These are phyloP conservation scores for Dothistroma pini DNA, from an alignment of 2,329 filamentous ascomycete genomes.

Conservation along the genomic window DNA sequence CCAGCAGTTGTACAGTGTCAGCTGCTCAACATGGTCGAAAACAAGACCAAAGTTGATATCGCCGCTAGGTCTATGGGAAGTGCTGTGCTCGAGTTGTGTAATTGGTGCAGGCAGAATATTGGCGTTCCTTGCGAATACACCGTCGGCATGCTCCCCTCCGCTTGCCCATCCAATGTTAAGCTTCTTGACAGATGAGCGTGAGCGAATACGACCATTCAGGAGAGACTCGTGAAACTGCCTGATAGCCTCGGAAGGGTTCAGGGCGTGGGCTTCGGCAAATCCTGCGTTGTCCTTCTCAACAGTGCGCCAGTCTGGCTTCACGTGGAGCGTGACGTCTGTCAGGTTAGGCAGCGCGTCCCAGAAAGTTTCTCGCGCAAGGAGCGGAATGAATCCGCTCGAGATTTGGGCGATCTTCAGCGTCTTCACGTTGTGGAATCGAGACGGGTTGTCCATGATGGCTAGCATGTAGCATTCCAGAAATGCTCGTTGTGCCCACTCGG, in stretches of 20 bases:
- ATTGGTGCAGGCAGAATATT: slow-evolving; percentile 62
- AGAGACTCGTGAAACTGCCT: slow-evolving; percentile 53
- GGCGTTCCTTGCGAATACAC: slow-evolving; percentile 58
- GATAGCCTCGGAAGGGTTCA: slow-evolving; percentile 53
- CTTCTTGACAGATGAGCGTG: slow-evolving; percentile 54
- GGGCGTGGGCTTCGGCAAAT: slow-evolving; percentile 46
- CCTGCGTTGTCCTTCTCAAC: slow-evolving; percentile 53
- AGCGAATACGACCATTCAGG: slow-evolving; percentile 22
- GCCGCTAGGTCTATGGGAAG: slow-evolving; percentile 3
- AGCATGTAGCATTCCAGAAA: slow-evolving; percentile 66
- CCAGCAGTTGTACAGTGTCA: slow-evolving; percentile 69
- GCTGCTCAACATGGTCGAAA: slow-evolving; percentile 55
- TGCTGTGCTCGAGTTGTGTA: slow-evolving; percentile 29
- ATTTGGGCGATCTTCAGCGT: slow-evolving; percentile 62
- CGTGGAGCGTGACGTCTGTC: slow-evolving; percentile 53
- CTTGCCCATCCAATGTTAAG: slow-evolving; percentile 64
- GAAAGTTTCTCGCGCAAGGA: slow-evolving; percentile 56
- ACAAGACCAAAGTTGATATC: slow-evolving; percentile 20
- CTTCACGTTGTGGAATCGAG: slow-evolving; percentile 53
- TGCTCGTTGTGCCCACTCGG: slow-evolving; percentile 65
- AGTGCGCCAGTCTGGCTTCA: slow-evolving; percentile 65
- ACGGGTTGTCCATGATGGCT: slow-evolving; percentile 58
- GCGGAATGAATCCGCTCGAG: slow-evolving; percentile 57
- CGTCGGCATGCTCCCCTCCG: slow-evolving; percentile 64
- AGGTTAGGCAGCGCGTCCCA: slow-evolving; percentile 59